Evolutionary conservation across 768 basidiomycete species (phyloP).

Genomic region (Phaeolepiota aurea): DNA sequence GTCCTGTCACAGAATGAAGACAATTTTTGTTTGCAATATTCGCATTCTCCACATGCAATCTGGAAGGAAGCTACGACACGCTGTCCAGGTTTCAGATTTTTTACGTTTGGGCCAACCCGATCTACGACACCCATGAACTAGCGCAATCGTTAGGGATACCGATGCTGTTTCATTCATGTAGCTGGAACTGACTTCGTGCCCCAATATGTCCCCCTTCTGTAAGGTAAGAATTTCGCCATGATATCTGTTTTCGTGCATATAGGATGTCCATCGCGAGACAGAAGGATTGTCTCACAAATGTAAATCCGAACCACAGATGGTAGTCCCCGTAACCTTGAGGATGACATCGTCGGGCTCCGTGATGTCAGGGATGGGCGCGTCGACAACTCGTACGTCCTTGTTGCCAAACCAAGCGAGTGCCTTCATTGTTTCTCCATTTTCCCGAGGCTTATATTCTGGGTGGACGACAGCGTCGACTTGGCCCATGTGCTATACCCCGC

Average conservation of each 20-base stretch:
- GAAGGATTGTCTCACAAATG: constrained; percentile 45
- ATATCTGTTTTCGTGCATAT: too few relatives aligned
- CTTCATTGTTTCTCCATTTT: constrained; percentile 52
- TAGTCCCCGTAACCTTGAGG: constrained; percentile 67
- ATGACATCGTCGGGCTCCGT: constrained; percentile 72
- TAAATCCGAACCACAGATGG: constrained; percentile 62
- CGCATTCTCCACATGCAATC: constrained; percentile 65
- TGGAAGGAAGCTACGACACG: constrained; percentile 78
- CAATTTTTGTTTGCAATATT: constrained; percentile 65
- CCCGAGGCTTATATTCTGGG: constrained; percentile 37
- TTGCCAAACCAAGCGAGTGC: constrained; percentile 64
- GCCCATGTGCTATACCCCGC: constrained; percentile 23
- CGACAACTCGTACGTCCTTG: constrained; percentile 32
- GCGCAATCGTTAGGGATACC: not conserved
- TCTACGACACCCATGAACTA: constrained; percentile 67
- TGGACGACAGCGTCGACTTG: constrained; percentile 28
- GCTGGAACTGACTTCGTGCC: constrained; percentile 48
- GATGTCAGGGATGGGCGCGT: constrained; percentile 42
- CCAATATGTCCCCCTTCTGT: constrained; percentile 68
- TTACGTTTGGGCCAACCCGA: constrained; percentile 56
- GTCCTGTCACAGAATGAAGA: constrained; percentile 71
- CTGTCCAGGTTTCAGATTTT: constrained; percentile 50
- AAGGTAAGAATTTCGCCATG: constrained; percentile 63
- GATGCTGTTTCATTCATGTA: too few relatives aligned
- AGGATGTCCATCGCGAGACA: too few relatives aligned